phyloP scores from a whole-genome alignment of 2,329 filamentous ascomycete species.

The Cordyceps tenuipes region DNA sequence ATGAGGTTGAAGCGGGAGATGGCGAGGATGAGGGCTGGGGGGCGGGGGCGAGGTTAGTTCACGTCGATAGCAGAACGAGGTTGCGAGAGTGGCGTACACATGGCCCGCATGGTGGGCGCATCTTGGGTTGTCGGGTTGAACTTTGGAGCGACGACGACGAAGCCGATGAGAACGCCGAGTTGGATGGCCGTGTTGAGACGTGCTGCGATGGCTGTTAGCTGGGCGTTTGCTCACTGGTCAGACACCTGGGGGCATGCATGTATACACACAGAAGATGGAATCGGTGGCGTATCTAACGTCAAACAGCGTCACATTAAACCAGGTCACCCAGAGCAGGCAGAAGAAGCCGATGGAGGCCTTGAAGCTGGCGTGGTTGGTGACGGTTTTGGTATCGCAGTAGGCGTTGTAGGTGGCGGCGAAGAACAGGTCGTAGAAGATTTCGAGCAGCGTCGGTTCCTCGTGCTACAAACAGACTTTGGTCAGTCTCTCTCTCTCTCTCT shows the following conservation, averaged over 20 bases:
- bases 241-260: too few species aligned
- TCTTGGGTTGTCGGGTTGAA: constrained; percentile 34
- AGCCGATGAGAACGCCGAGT: constrained; percentile 56
- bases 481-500: neutral
- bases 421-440: constrained; percentile 32
- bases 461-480: constrained; percentile 12
- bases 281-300: constrained; percentile 59
- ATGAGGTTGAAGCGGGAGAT: constrained; percentile 43
- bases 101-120: constrained; percentile 28
- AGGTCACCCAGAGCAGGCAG: constrained; percentile 55
- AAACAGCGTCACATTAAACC: constrained; percentile 56
- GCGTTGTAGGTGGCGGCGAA: constrained; percentile 55
- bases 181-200: constrained; percentile 50
- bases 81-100: constrained; percentile 26
- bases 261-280: constrained; percentile 43
- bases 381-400: constrained; percentile 33
- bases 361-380: constrained; percentile 25
- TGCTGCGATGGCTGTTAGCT: constrained; percentile 24
- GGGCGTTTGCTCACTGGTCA: neutral
- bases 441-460: constrained; percentile 28
- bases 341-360: constrained; percentile 29
- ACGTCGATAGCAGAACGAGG: neutral
- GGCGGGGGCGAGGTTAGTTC: neutral
- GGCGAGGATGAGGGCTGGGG: constrained; percentile 37
- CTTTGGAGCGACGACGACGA: constrained; percentile 49